Conservation (phyloP, 148 eudicot genomes). For the Arbutus unedo region DNA sequence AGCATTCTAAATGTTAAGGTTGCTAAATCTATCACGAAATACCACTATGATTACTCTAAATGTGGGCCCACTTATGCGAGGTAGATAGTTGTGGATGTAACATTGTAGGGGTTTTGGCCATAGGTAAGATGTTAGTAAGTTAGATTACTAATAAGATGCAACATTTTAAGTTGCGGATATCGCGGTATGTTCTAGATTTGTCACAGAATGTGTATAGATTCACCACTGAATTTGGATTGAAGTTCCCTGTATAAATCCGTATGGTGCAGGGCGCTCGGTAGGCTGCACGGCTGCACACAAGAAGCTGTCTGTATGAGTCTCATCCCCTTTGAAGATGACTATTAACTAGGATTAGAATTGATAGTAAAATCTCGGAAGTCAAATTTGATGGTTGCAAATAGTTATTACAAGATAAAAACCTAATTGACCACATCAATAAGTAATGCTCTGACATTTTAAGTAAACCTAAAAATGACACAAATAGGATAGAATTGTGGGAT, state of each 20-base stretch:
- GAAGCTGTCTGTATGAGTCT: background rate
- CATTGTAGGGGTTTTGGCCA: background rate
- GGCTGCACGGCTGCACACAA: background rate
- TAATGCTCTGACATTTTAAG: background rate
- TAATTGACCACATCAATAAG: background rate
- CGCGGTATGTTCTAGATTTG: background rate
- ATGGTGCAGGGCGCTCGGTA: background rate
- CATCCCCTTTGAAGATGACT: background rate
- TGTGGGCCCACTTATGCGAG: background rate
- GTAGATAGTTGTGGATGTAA: background rate
- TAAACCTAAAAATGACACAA: background rate
- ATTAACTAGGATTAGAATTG: background rate
- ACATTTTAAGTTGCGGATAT: background rate
- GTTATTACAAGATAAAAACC: background rate
- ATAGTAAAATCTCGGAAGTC: background rate
- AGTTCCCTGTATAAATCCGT: background rate
- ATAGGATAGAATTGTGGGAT: background rate
- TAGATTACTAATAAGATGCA: background rate
- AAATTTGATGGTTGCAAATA: background rate
- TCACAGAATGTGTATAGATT: background rate
- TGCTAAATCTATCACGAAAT: background rate
- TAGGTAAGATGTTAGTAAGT: background rate
- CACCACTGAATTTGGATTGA: background rate
- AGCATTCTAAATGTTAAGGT: background rate
- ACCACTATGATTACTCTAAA: background rate